phyloP scores from a whole-genome alignment of 257 asterid species.

The Capsicum pubescens region DNA sequence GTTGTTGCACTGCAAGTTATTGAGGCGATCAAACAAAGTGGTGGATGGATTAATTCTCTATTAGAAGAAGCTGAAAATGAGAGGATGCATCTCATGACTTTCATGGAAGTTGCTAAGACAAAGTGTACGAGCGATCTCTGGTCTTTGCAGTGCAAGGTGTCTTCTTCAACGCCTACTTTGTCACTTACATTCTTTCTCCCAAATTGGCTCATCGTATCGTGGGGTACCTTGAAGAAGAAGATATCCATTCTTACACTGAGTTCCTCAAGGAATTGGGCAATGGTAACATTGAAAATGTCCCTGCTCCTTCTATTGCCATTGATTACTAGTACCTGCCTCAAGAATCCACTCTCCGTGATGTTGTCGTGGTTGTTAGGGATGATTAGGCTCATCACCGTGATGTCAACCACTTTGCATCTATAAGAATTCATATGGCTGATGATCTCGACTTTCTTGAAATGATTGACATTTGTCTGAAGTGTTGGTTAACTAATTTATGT shows the following conservation, averaged over 20 bases:
- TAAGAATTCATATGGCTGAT: conserved; percentile 6
- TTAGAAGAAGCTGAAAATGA: conserved; percentile 77
- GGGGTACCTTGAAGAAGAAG: conserved; percentile 79
- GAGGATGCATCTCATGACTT: conserved; percentile 81
- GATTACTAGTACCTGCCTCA: conserved; percentile 82
- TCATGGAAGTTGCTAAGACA: conserved; percentile 76
- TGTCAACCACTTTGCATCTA: conserved; percentile 92
- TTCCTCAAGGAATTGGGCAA: conserved; percentile 63
- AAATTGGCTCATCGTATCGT: conserved; percentile 72
- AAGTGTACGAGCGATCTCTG: conserved; percentile 64
- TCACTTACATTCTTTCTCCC: conserved; percentile 59
- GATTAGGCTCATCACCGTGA: conserved; percentile 98
- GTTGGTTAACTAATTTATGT: conserved; percentile 5
- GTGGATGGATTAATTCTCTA: conserved; percentile 71
- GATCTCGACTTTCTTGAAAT: not conserved
- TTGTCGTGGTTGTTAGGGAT: conserved; percentile 73
- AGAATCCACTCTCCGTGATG: conserved; percentile 75
- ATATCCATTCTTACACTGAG: conserved; percentile 68
- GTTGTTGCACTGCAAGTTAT: conserved; percentile 65
- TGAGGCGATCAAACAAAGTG: conserved; percentile 68
- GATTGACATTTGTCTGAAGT: not conserved
- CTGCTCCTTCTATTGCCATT: conserved; percentile 90
- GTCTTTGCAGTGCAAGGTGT: conserved; percentile 75
- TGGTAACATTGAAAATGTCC: conserved; percentile 74
- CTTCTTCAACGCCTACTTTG: conserved; percentile 77